Base-by-base conservation (phyloP, 2,329 filamentous ascomycete genomes). In the Epichloe uncinata region DNA sequence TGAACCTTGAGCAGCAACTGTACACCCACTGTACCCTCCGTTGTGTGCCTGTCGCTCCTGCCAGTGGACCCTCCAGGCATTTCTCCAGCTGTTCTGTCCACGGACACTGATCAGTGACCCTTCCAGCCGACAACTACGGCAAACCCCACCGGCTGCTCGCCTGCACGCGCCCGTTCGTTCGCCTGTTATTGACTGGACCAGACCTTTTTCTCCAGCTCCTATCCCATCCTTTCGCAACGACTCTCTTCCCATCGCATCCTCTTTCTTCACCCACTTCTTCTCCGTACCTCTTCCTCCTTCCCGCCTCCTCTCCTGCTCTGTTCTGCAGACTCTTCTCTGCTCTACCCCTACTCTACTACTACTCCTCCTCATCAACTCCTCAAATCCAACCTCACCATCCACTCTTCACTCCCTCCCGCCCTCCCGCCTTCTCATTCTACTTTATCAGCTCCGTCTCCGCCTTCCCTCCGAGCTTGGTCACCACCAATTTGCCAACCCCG, bases 231-330 rank as follows among this genome's bases (percentile, higher is more conserved):
- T 43, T 33, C 45, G 16, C 50, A 34, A 34, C 48, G 26, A 41
- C 43, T 35, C 48, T 50, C 43, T 35, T 48, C 47, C 47, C 44
- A 36, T 44, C 51, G 36, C 45, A 36, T 45, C 48, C 42, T 52
- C 36, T 42, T 50, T 30, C 43, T 38, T 44, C 40, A 42, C 22
- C 45, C 34, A 15, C n/a, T n/a, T n/a, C 40, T 13, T 30, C 45
- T 40, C 33, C 45, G 30, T 45, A 41, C 49, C 40, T 34, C 40
- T n/a, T 18, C 34, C 47, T 40, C 37, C 50, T 18, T 41, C 49
- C 41, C 52, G 52, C 45, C 50, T 36, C 47, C 16, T 20, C 41
- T 26, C 8, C 45, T 41, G 12, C 26, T 18, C 18, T 33, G 16
- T 22, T 18, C 16, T 42, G 50, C 22, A 26, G 22, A 26, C 50